phyloP scores from a whole-genome alignment of 2,329 filamentous ascomycete genomes.

The Alternaria triticimaculans region DNA sequence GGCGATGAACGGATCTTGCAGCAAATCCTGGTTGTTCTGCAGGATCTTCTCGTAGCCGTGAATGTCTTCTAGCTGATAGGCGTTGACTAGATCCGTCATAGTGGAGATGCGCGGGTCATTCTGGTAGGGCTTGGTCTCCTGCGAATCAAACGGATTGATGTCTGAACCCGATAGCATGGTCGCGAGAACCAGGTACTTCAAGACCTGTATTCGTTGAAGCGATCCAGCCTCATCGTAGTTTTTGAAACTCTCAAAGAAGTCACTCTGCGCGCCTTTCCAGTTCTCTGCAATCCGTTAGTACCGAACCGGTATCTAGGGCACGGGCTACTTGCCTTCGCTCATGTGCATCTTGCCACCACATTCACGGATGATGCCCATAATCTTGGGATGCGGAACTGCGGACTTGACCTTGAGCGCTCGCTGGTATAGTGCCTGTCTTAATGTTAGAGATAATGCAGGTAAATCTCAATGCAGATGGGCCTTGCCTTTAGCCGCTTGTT shows the following conservation, averaged over 20 bases:
- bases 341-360: conserved; percentile 99
- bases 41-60: conserved; percentile 88
- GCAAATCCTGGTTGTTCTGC: conserved; percentile 83
- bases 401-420: conserved; percentile 90
- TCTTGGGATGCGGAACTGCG: conserved; percentile 97
- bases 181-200: conserved; percentile 94
- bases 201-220: conserved; percentile 92
- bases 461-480: conserved; percentile 22
- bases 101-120: conserved; percentile 92
- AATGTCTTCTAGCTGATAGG: conserved; percentile 95
- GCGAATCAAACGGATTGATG: conserved; percentile 98
- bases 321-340: conserved; percentile 71
- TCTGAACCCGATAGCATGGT: conserved; percentile 99
- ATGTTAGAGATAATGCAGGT: conserved; percentile 32
- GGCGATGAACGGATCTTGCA: conserved; percentile 93
- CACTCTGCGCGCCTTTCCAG: conserved; percentile 95
- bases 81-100: conserved; percentile 96
- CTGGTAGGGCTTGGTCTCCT: conserved; percentile 98
- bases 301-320: conserved; percentile 16
- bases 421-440: conserved; percentile 74
- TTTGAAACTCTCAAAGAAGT: conserved; percentile 98
- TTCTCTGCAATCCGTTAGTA: conserved; percentile 68
- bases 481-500: conserved; percentile 89
- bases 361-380: conserved; percentile 98
- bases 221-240: conserved; percentile 99